Evolutionary conservation across 139 green algal species (phyloP).

Genomic region (Chlamydomonas sp.): DNA sequence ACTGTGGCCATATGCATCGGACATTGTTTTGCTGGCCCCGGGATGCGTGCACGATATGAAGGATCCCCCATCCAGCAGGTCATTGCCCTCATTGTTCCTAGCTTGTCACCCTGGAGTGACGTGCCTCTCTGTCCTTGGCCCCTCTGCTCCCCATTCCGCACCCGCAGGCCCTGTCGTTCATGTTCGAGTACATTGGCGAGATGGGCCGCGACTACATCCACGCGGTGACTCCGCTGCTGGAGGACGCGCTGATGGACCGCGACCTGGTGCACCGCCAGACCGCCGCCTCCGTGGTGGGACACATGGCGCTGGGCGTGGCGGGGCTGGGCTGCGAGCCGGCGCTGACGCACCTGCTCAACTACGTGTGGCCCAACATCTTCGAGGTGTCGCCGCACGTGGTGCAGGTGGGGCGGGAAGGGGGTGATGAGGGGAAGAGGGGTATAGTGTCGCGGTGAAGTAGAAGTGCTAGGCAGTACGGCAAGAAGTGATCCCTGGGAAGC

Average conservation of each 20-base stretch:
- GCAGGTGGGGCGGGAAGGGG: neutral
- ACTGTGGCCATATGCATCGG: no score
- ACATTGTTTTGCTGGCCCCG: no score
- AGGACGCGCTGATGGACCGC: conserved; percentile 96
- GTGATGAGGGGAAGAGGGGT: no score
- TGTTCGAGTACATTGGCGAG: conserved; percentile 99
- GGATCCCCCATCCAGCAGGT: neutral
- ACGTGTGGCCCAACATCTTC: conserved; percentile 99
- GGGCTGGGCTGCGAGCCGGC: conserved; percentile 97
- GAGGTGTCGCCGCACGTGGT: conserved; percentile 96
- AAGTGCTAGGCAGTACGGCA: no score
- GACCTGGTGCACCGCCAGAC: conserved; percentile 98
- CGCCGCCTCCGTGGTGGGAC: conserved; percentile 89
- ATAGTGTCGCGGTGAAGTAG: no score
- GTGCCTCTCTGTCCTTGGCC: neutral
- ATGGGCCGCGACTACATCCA: conserved; percentile 99
- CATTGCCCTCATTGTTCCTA: neutral
- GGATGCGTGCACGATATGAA: neutral
- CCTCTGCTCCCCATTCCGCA: neutral
- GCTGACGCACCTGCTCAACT: conserved; percentile 97
- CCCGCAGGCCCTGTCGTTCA: conserved; percentile 97
- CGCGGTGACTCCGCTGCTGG: conserved; percentile 94
- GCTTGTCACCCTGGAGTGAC: neutral
- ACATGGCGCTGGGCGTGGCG: conserved; percentile 91
- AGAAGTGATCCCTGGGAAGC: no score